Conservation (phyloP, 306 rosid genomes). For the Fragaria iinumae region DNA sequence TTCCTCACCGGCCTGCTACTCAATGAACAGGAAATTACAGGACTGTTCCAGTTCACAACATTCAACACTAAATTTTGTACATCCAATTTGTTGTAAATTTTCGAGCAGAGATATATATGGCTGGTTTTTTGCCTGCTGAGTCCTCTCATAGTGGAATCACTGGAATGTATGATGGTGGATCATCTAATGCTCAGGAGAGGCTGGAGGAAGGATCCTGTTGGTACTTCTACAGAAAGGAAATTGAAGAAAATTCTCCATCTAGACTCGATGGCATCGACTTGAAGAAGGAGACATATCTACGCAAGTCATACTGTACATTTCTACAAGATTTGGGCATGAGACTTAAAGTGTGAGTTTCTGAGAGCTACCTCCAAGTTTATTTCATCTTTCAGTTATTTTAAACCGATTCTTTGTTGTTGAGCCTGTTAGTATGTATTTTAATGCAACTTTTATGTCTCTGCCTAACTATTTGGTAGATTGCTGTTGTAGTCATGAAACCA, state of each 20-base stretch:
- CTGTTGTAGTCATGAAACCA: neutral
- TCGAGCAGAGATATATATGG: constrained; percentile 36
- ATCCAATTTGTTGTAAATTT: neutral
- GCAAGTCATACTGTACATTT: constrained; percentile 90
- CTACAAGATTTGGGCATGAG: constrained; percentile 96
- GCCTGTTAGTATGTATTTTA: neutral
- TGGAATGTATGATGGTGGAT: constrained; percentile 35
- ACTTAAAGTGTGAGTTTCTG: constrained; percentile 83
- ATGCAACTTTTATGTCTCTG: neutral
- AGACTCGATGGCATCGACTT: constrained; percentile 80
- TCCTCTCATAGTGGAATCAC: constrained; percentile 30
- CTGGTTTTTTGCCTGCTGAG: constrained; percentile 36
- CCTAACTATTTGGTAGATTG: neutral
- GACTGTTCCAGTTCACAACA: neutral
- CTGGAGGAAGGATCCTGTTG: constrained; percentile 55
- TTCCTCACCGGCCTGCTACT: constrained; percentile 6
- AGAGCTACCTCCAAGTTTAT: neutral
- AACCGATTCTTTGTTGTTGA: neutral
- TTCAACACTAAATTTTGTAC: neutral
- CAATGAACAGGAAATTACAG: constrained; percentile 17
- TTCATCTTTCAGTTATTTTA: neutral
- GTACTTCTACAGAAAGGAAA: constrained; percentile 79
- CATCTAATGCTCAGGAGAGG: constrained; percentile 35
- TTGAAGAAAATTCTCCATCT: constrained; percentile 88
- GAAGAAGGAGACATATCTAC: constrained; percentile 88